Percentiles rank a stretch among this genome's conserved stretches.
Conservation (phyloP, 139 green algal genomes). For the Astrephomene gubernaculifera region DNA sequence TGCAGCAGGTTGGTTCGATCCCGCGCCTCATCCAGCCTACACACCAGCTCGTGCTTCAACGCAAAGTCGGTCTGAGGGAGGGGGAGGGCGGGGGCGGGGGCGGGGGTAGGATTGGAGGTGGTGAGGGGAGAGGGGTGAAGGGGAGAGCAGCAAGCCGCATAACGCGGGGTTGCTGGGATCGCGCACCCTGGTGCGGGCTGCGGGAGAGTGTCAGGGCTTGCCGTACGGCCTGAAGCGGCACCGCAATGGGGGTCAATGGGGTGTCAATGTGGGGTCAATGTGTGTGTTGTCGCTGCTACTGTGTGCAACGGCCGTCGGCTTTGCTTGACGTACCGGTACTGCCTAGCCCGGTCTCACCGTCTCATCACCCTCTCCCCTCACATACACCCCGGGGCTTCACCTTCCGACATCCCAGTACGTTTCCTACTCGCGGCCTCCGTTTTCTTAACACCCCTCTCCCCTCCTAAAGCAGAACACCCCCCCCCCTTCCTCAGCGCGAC, state of each 20-base stretch:
- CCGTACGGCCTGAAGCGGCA: too few species aligned
- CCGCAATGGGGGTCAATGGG: too few species aligned
- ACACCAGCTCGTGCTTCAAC: conserved; percentile 43
- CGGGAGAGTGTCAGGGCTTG: too few species aligned
- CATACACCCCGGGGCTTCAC: neutral
- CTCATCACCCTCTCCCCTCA: neutral
- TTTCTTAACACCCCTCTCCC: neutral
- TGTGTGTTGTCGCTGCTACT: too few species aligned
- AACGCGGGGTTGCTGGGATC: too few species aligned
- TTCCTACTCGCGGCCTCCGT: neutral
- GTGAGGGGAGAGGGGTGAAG: neutral
- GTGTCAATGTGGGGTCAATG: too few species aligned
- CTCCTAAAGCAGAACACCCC: neutral
- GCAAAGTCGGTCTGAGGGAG: conserved; percentile 8
- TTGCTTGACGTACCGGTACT: too few species aligned
- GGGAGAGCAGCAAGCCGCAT: too few species aligned
- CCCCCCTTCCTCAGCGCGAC: too few species aligned
- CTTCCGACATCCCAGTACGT: neutral
- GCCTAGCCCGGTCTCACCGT: neutral
- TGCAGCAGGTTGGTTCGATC: conserved; percentile 11
- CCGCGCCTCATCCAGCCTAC: conserved; percentile 38
- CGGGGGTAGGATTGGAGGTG: too few species aligned
- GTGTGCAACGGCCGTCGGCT: too few species aligned
- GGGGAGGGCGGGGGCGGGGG: neutral
- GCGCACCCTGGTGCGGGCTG: too few species aligned